phyloP scores from a whole-genome alignment of 495 filamentous ascomycete species.

The Penicillium samsonianum region DNA sequence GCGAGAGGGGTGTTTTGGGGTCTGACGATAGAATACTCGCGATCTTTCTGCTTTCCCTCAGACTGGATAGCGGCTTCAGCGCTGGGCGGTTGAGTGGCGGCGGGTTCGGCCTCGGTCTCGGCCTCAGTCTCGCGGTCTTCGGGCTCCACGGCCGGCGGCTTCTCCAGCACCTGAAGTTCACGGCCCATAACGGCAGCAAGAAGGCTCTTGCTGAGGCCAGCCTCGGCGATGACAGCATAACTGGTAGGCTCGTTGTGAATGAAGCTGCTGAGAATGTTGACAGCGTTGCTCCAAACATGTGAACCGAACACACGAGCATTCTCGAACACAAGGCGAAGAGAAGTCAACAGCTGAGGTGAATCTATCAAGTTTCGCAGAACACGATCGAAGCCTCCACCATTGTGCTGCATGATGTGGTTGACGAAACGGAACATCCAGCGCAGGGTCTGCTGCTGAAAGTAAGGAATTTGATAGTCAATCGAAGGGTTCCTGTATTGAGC shows the following conservation, averaged over 20 bases:
- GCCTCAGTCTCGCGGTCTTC: slow-evolving; percentile 27
- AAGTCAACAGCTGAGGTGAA: slow-evolving; percentile 77
- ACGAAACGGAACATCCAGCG: slow-evolving; percentile 95
- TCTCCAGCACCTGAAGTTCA: slow-evolving; percentile 37
- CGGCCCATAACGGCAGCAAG: slow-evolving; percentile 74
- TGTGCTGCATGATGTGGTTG: slow-evolving; percentile 89
- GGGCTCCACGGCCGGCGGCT: slow-evolving; percentile 30
- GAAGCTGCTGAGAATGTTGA: slow-evolving; percentile 89
- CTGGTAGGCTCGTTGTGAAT: slow-evolving; percentile 99
- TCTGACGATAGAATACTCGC: slow-evolving; percentile 39
- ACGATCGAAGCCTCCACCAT: slow-evolving; percentile 82
- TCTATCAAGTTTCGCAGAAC: slow-evolving; percentile 91
- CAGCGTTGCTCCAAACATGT: slow-evolving; percentile 88
- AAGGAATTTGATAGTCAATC: slow-evolving; percentile 91
- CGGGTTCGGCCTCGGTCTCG: slow-evolving; percentile 15
- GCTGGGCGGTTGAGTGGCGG: slow-evolving; percentile 19
- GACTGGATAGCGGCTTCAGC: slow-evolving; percentile 19
- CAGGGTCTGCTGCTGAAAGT: slow-evolving; percentile 85
- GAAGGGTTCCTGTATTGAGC: slow-evolving; percentile 73
- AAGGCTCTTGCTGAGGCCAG: slow-evolving; percentile 81
- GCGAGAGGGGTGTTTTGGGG: slow-evolving; percentile 53
- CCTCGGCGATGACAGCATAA: slow-evolving; percentile 91
- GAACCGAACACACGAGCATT: slow-evolving; percentile 80
- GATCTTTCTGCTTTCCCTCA: slow-evolving; percentile 25
- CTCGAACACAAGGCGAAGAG: slow-evolving; percentile 77